Evolutionary conservation across 495 filamentous ascomycete species (phyloP), one percentile per base, ranked within the genome.

Genomic region (Hypoxylon lenormandii): DNA sequence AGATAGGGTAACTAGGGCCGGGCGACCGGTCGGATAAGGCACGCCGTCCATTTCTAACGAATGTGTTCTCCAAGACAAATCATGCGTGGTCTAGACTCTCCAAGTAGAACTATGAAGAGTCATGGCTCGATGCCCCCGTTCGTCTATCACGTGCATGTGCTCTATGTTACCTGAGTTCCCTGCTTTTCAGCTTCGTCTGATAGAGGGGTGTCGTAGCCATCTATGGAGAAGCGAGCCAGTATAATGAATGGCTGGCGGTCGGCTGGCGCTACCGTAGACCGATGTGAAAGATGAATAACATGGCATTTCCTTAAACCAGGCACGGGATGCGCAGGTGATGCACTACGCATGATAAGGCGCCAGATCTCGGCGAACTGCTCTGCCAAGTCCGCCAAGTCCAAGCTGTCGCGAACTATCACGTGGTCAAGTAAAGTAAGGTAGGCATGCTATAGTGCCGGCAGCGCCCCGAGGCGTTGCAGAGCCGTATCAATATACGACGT

Each of bases 1-100:
- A 65, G 57, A 71, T 59, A 71, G 38, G 57, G 42, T 51, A n/a
- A 47, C 37, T 30, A 57, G 61, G 61, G 50, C 61, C 67, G 60
- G 61, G 56, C 67, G 60, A 56, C 21, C 22, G 55, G 33, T 54
- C 54, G 60, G 48, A 22, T 33, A 46, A 64, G 23, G 33, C 3
- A 56, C 51, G 33, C 56, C 50, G 56, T 64, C 42, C 38, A 18
- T 13, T 3, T 28, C 23, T 5, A n/a, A 0, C 36, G 13, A 5
- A 15, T 18, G 15, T 26, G 1, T 50, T 18, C n/a, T 23, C 18
- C 19, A 49, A 70, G 66, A 63, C 64, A 65, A 50, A 43, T 33
- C 5, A 33, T 11, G 7, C 6, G 12, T 33, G 60, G 67, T 56
- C 67, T 70, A 70, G 67, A 61, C 64, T 56, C 42, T 43, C 55